Conservation (phyloP, 768 basidiomycete genomes). For the Gyrodon lividus region DNA sequence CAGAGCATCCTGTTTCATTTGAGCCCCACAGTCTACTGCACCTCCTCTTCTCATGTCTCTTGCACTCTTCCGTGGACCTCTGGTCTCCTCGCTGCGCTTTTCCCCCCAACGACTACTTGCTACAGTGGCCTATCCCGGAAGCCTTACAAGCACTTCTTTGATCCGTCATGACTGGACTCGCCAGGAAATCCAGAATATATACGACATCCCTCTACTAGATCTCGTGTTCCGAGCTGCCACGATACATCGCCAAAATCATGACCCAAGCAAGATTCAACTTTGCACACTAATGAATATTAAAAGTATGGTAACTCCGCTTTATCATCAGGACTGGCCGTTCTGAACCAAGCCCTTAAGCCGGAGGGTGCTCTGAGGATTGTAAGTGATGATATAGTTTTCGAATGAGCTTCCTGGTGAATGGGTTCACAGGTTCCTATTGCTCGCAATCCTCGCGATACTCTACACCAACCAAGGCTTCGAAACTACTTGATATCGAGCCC, state of each 20-base stretch:
- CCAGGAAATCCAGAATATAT: constrained; percentile 81
- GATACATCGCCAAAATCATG: constrained; percentile 83
- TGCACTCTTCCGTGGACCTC: constrained; percentile 4
- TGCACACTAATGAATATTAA: constrained; percentile 99
- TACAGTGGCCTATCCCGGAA: constrained; percentile 40
- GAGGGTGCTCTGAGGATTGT: constrained; percentile 97
- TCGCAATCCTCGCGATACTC: constrained; percentile 95
- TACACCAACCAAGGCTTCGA: constrained; percentile 85
- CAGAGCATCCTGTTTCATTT: no score
- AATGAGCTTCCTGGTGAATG: background rate
- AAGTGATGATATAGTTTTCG: constrained; percentile 27
- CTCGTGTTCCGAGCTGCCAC: constrained; percentile 84
- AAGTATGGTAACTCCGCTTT: constrained; percentile 52
- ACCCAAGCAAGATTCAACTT: constrained; percentile 88
- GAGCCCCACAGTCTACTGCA: background rate
- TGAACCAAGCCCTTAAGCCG: constrained; percentile 50
- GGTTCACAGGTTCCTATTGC: constrained; percentile 81
- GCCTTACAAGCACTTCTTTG: constrained; percentile 16
- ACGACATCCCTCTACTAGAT: constrained; percentile 82
- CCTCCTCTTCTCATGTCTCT: constrained; percentile 12
- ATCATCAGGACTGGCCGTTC: constrained; percentile 16
- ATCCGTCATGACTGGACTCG: constrained; percentile 70
- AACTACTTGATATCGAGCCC: constrained; percentile 84
- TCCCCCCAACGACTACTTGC: constrained; percentile 53
- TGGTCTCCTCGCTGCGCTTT: constrained; percentile 8